Conservation (phyloP, 2,329 filamentous ascomycete species). For the Lasiodiplodia gonubiensis region DNA sequence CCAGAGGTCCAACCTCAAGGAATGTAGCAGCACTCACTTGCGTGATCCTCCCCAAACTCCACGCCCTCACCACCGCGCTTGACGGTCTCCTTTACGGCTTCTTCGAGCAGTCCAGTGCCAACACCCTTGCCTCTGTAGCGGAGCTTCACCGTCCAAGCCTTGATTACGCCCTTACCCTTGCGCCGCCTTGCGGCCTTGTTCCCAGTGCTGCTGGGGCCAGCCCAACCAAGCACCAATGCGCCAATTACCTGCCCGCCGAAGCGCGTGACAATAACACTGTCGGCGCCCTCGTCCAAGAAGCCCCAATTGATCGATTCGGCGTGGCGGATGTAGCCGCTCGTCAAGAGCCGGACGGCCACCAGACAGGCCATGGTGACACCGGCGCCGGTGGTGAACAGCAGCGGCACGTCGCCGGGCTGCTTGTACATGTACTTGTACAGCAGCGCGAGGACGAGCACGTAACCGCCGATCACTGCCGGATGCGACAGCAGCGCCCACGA, state of each 20-base stretch:
- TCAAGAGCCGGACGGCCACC: conserved; percentile 64
- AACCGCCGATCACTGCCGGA: conserved; percentile 37
- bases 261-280: conserved; percentile 62
- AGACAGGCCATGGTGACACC: conserved; percentile 69
- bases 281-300: conserved; percentile 61
- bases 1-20: neutral
- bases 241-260: conserved; percentile 74
- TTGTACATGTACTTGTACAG: conserved; percentile 49
- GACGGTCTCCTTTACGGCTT: conserved; percentile 71
- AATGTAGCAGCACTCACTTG: conserved; percentile 61
- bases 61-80: conserved; percentile 72
- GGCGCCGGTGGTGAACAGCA: conserved; percentile 63
- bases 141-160: conserved; percentile 80
- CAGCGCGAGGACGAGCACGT: conserved; percentile 48
- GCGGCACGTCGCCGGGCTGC: conserved; percentile 56
- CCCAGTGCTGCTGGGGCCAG: conserved; percentile 53
- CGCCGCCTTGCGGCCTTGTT: conserved; percentile 50
- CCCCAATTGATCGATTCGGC: conserved; percentile 67
- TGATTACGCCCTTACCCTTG: conserved; percentile 70
- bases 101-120: conserved; percentile 73
- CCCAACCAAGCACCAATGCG: conserved; percentile 70
- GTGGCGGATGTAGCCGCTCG: conserved; percentile 65
- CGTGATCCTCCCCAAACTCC: conserved; percentile 78
- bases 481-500: conserved; percentile 60
- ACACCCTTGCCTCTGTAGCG: conserved; percentile 74